Base-by-base conservation (phyloP, 805 yeast species). In the Torulaspora delbrueckii region DNA sequence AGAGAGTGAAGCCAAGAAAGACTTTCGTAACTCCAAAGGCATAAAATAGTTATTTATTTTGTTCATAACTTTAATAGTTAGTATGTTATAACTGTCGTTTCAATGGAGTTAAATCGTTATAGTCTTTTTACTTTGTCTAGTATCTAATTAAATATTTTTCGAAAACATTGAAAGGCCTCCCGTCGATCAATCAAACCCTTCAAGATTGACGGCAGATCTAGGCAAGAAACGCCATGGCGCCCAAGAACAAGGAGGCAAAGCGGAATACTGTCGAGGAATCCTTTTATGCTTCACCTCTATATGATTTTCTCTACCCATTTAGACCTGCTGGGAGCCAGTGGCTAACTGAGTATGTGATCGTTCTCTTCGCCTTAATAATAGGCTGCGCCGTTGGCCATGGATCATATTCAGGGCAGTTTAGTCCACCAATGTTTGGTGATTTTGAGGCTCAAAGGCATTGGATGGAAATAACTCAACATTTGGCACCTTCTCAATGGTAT, bases 371-470 rank as follows among this genome's bases (percentile, higher is more conserved):
- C 1, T 64, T 90, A 4, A 78, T 91, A 8, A 74, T 89, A 2
- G 74, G 96, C 52, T 76, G 86, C 43, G 96, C 95, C 1, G 82
- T 91, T 18, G 96, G 96, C 0, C 70, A 90, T 30, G 99, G 98
- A 0, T 76, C 88, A 4, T 90, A 79, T 60, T 87, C 96, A 18
- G 99, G 99, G 0, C 62, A 65, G 50, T 67, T 68, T 7, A 69
- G 73, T 1, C 80, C 85, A 7, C 98, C 98, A 4, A 78, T 87
- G 78, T 81, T 72, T 70, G 99, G 99, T 5, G 99, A 93, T 62
- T 91, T 93, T 59, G 99, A 93, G 65, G 98, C 98, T 0, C 99
- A 93, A 65, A 77, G 99, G 54, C 99, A 91, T 65, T 93, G 99
- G 99, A 75, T 93, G 78, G 99, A 93, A 63, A 72, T 91, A 43